Base-by-base conservation (phyloP, 176 grass and related monocot species). In the Alopecurus myosuroides region DNA sequence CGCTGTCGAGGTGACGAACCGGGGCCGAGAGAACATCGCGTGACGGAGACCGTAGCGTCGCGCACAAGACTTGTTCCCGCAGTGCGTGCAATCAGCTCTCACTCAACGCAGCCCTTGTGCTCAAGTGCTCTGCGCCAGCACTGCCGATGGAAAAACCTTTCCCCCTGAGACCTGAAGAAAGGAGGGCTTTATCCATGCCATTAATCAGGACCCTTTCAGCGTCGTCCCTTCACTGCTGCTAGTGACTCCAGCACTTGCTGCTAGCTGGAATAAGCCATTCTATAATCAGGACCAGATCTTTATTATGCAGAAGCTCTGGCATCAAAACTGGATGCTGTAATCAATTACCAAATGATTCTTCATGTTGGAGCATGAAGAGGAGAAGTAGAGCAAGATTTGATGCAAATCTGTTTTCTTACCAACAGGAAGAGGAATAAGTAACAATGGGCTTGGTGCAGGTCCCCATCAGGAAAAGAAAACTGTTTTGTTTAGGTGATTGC, bases 171-270 rank as follows among this genome's bases (percentile, higher is more conserved):
- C 48, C 55, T 22, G 26, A 35, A 46, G 58, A 66, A 76, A 30
- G 66, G 42, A 68, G 14, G 44, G 60, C 48, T 69, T 52, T 69
- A 80, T 80, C 67, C 87, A 46, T 65, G 36, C 2, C 45, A 85
- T 19, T 30, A 60, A 75, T 19, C 29, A 79, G 5, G 84, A 75
- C 80, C 39, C 74, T 87, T 48, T 90, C 84, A 48, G 25, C 19
- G 44, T 11, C 33, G 48, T 48, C 58, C 56, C 65, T 87, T 84
- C 80, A 80, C 85, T 90, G 89, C 80, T 87, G 85, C 75, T 80
- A 90, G 85, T 90, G 89, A 90, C 75, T 74, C 74, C 17, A 79
- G 85, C 89, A 87, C 84, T 87, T 13, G 75, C 29, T 74, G 75
- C 46, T 30, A 11, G 48, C 56, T 76, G 80, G 75, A 87, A 90